These are phyloP conservation scores for Cladosporium austrohemisphaericum DNA, from an alignment of 2,329 filamentous ascomycete genomes.

Conservation along the genomic window DNA sequence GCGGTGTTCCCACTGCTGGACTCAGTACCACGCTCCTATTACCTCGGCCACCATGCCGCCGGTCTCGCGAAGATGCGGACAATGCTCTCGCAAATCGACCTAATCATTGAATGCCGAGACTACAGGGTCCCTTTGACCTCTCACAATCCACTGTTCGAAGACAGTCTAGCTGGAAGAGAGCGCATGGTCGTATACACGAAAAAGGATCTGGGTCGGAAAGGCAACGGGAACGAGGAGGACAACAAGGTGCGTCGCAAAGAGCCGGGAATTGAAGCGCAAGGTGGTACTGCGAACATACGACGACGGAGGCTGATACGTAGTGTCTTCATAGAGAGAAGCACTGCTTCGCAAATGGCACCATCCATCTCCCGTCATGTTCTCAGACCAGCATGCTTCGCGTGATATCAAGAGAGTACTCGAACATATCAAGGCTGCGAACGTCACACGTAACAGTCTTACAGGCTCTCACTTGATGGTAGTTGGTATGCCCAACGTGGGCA, in stretches of 20 bases:
- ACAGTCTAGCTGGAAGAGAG: constrained; percentile 65
- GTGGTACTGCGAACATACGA: neutral
- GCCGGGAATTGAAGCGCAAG: neutral
- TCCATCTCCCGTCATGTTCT: constrained; percentile 52
- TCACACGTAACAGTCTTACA: constrained; percentile 59
- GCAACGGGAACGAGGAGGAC: constrained; percentile 31
- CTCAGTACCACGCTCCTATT: constrained; percentile 84
- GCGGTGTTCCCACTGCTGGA: constrained; percentile 66
- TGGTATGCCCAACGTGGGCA: constrained; percentile 97
- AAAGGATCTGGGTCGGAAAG: constrained; percentile 63
- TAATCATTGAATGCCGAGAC: constrained; percentile 93
- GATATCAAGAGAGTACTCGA: constrained; percentile 48
- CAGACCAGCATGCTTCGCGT: constrained; percentile 42
- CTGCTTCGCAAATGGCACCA: constrained; percentile 53
- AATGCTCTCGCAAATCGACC: constrained; percentile 73
- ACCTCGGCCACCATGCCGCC: constrained; percentile 84
- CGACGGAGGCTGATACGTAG: constrained; percentile 26
- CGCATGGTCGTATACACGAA: constrained; percentile 91
- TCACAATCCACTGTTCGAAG: constrained; percentile 84
- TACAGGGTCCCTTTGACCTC: constrained; percentile 85
- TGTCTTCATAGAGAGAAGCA: constrained; percentile 40
- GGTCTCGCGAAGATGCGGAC: constrained; percentile 79
- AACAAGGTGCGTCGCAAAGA: constrained; percentile 28
- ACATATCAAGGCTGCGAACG: constrained; percentile 50
- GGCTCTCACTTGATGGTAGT: constrained; percentile 85